Evolutionary conservation across 371 early-diverging fungal genomes (phyloP).

Genomic region (Dichotomocladium elegans): DNA sequence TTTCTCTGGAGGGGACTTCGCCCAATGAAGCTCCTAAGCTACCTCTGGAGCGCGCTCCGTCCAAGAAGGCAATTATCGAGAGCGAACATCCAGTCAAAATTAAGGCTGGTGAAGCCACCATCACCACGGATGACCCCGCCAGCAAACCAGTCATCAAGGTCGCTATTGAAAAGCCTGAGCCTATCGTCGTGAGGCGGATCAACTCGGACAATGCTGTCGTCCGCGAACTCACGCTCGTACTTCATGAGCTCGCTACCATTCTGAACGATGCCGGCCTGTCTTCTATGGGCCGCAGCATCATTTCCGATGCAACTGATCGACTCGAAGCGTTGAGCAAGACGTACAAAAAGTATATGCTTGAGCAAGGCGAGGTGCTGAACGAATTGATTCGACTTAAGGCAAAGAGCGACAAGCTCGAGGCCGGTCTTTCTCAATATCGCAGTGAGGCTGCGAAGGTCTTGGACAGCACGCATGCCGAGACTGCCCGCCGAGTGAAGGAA

Average conservation of each 20-base stretch:
- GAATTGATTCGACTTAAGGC: constrained; percentile 13
- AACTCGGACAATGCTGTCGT: constrained; percentile 17
- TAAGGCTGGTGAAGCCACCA: constrained; percentile 1
- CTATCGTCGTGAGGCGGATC: constrained; percentile 16
- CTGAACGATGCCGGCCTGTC: constrained; percentile 28
- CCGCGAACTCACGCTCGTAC: constrained; percentile 17
- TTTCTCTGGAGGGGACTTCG: background rate
- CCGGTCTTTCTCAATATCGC: constrained; percentile 13
- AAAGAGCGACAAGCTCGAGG: constrained; percentile 13
- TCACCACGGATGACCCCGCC: constrained; percentile 5
- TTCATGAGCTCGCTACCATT: constrained; percentile 24
- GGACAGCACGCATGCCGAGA: constrained; percentile 13
- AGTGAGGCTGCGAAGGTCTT: constrained; percentile 12
- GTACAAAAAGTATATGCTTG: constrained; percentile 13
- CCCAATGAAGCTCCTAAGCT: background rate
- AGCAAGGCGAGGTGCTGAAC: constrained; percentile 17
- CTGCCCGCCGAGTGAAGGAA: constrained; percentile 13
- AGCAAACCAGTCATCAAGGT: constrained; percentile 4
- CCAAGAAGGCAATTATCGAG: background rate
- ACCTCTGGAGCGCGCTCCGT: background rate
- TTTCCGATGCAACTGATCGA: constrained; percentile 23
- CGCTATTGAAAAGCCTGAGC: constrained; percentile 15
- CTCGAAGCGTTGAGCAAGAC: constrained; percentile 13
- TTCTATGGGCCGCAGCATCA: constrained; percentile 19
- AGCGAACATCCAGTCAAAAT: background rate